Percentiles rank a stretch among this genome's conserved stretches.
phyloP scores from a whole-genome alignment of 148 eudicot species.

The Cornus suecica region DNA sequence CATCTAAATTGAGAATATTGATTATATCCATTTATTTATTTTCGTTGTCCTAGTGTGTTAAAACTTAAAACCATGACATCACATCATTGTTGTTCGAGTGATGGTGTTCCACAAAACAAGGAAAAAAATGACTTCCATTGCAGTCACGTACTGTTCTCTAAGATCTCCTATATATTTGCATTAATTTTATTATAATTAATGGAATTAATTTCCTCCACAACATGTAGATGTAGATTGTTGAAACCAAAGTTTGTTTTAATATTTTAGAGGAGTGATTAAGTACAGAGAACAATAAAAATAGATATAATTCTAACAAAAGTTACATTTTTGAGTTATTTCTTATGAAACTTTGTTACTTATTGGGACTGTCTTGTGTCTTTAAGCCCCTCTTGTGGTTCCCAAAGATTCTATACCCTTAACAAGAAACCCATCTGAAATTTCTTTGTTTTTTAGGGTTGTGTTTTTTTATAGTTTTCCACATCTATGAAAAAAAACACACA shows the following conservation, averaged over 20 bases:
- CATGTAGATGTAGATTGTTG: background rate
- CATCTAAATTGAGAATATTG: too few species aligned
- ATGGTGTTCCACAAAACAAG: too few species aligned
- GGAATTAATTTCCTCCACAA: too few species aligned
- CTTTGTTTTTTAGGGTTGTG: background rate
- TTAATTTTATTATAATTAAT: too few species aligned
- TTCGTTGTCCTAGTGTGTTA: too few species aligned
- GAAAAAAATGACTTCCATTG: too few species aligned
- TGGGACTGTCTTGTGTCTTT: background rate
- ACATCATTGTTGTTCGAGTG: too few species aligned
- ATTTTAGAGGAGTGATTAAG: background rate
- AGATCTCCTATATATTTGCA: too few species aligned
- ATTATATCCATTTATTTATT: too few species aligned
- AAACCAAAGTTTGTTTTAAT: background rate
- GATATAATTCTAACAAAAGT: background rate
- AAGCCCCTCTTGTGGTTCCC: background rate
- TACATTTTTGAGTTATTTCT: background rate
- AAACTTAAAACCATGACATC: too few species aligned
- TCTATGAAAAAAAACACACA: background rate
- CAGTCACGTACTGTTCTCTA: too few species aligned
- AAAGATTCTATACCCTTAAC: background rate
- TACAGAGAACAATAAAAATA: background rate
- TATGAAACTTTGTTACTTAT: slow-evolving; percentile 2
- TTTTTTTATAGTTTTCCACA: background rate
- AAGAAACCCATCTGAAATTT: background rate